Percentiles rank a stretch among this genome's conserved stretches.
phyloP scores from a whole-genome alignment of 75 land plant genomes.

The Sequoiadendron giganteum region DNA sequence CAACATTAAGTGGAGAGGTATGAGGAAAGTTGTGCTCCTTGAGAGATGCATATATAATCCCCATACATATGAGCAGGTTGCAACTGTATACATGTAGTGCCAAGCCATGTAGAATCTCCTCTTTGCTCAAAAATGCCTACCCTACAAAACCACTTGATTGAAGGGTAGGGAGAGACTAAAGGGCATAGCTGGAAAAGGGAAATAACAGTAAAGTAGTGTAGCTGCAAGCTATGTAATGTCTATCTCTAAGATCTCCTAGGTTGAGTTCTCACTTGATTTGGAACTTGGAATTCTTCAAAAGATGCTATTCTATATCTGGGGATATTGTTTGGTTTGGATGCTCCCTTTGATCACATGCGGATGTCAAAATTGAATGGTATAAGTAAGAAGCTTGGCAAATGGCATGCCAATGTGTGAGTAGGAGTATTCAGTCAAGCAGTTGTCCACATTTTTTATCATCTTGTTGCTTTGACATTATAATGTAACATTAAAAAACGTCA shows the following conservation, averaged over 20 bases:
- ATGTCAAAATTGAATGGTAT: neutral
- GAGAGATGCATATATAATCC: neutral
- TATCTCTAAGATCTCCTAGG: neutral
- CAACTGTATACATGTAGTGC: neutral
- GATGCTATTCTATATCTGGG: too few relatives aligned
- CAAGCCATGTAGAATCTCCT: neutral
- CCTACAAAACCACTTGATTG: neutral
- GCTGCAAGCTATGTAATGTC: neutral
- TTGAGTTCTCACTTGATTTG: neutral
- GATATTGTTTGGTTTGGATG: too few relatives aligned
- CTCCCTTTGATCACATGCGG: too few relatives aligned
- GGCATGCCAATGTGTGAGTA: too few relatives aligned
- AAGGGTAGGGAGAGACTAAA: neutral
- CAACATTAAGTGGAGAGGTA: neutral
- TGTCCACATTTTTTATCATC: too few relatives aligned
- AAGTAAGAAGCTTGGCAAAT: neutral
- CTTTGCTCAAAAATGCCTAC: neutral
- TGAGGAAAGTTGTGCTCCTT: neutral
- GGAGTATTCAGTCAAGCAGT: too few relatives aligned
- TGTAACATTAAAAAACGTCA: neutral
- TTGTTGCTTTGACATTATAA: neutral
- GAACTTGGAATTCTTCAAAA: neutral
- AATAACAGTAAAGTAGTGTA: neutral
- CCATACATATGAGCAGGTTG: neutral
- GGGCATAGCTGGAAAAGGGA: neutral